Evolutionary conservation across 805 yeast species (phyloP).

Genomic region (Zygoascus bituminiphila): DNA sequence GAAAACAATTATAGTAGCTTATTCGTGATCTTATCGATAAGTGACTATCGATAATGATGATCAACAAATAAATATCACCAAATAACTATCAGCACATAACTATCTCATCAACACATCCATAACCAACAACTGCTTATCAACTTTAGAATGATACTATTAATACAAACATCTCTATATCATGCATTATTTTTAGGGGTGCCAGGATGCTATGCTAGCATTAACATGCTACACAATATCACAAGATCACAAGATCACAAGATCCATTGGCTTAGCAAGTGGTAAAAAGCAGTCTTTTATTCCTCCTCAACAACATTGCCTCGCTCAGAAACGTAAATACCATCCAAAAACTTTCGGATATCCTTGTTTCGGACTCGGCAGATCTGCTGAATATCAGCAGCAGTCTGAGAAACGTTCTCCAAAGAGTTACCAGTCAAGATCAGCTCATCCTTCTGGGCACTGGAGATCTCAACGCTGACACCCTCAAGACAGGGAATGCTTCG

Average conservation of each 20-base stretch:
- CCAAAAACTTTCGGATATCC: conserved; percentile 99
- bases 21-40: too few relatives aligned
- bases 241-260: too few relatives aligned
- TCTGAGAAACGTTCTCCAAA: conserved; percentile 93
- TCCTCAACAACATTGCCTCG: conserved; percentile 81
- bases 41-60: too few relatives aligned
- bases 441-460: conserved; percentile 89
- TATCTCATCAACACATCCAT: too few relatives aligned
- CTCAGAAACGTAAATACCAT: conserved; percentile 99
- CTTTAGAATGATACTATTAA: background rate
- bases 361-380: conserved; percentile 98
- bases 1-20: too few relatives aligned
- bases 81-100: too few relatives aligned
- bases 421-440: conserved; percentile 90
- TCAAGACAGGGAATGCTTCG: conserved; percentile 79
- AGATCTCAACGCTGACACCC: conserved; percentile 81
- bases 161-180: background rate
- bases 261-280: background rate
- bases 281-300: conserved; percentile 9
- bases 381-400: conserved; percentile 97
- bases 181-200: background rate
- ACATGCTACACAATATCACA: too few relatives aligned
- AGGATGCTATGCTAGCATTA: too few relatives aligned
- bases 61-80: background rate
- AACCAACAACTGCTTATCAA: too few relatives aligned